Conservation (phyloP, 306 rosid genomes). For the Sophora flavescens region DNA sequence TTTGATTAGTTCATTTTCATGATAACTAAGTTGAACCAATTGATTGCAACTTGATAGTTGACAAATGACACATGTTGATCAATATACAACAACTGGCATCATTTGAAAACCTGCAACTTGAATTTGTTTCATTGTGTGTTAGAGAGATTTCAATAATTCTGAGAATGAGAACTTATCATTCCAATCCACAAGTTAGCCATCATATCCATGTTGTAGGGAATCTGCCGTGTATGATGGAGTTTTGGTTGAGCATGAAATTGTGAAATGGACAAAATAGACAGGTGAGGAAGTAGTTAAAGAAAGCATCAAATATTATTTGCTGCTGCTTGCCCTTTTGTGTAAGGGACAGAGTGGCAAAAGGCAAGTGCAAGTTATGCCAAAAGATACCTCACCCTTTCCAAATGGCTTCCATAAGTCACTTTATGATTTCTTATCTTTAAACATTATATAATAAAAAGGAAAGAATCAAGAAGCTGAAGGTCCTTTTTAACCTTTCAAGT, state of each 20-base stretch:
- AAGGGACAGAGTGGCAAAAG: conserved; percentile 40
- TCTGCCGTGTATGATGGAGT: conserved; percentile 29
- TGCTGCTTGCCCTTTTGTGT: conserved; percentile 24
- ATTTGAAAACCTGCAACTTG: not conserved
- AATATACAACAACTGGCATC: conserved; percentile 20
- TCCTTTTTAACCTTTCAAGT: conserved; percentile 24
- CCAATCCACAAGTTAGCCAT: conserved; percentile 39
- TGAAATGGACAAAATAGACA: conserved; percentile 52
- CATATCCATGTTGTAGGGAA: conserved; percentile 29
- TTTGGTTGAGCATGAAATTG: conserved; percentile 50
- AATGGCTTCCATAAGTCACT: conserved; percentile 45
- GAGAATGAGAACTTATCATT: not conserved
- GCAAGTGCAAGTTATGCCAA: conserved; percentile 47
- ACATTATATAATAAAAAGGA: not conserved
- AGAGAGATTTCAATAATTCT: not conserved
- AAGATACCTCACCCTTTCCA: conserved; percentile 44
- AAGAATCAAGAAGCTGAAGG: not conserved
- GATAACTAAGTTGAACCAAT: not conserved
- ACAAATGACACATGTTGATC: conserved; percentile 8
- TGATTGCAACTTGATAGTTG: conserved; percentile 34
- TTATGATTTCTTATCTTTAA: conserved; percentile 29
- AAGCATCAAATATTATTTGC: conserved; percentile 38
- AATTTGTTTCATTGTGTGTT: conserved; percentile 3
- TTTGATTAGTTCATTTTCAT: conserved; percentile 22
- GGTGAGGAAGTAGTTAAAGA: conserved; percentile 36